Evolutionary conservation across 805 yeast genomes (phyloP), one percentile per base, ranked within the genome.

Genomic region (Tanozyma kutaoensis): DNA sequence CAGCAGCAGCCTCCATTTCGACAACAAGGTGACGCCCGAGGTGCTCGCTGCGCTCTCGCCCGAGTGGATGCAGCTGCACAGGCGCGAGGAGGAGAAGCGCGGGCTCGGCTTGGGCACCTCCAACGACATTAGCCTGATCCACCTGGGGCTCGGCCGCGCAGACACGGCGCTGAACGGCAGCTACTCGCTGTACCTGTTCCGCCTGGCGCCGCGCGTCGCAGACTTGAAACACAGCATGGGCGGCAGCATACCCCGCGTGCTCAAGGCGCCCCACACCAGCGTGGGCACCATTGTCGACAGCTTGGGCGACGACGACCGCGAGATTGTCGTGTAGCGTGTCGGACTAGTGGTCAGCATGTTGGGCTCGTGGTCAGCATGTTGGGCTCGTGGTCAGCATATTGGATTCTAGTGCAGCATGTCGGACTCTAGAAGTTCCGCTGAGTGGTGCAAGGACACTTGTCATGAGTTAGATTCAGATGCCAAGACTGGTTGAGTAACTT

Each of bases 71-170:
- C 27, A 5, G 12, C 20, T 20, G 12, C 20, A 17, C 13, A 27
- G 15, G 12, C 28, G 31, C n/a, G n/a, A n/a, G n/a, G n/a, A n/a
- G n/a, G n/a, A n/a, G n/a, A n/a, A n/a, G n/a, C n/a, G 36, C 16
- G 40, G 39, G 8, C 22, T 47, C 23, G 66, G 66, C 1, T 36
- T 58, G 22, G 66, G 66, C 9, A 53, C 45, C n/a, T 52, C 55
- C 9, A 50, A 50, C 21, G 66, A 58, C 31, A 58, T 58, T 14
- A 43, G 52, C 5, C 55, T 62, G 4, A 58, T 58, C 24, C 59
- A 57, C 29, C 53, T 61, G 3, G 63, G 55, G 23, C 30, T 50
- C 6, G 23, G 45, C 14, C 29, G 37, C 22, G 28, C 28, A 14
- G 36, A 39, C 14, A 34, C 32, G 24, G 24, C 23, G 8, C 22